phyloP scores from a whole-genome alignment of 257 asterid genomes.

The Salvia miltiorrhiza region DNA sequence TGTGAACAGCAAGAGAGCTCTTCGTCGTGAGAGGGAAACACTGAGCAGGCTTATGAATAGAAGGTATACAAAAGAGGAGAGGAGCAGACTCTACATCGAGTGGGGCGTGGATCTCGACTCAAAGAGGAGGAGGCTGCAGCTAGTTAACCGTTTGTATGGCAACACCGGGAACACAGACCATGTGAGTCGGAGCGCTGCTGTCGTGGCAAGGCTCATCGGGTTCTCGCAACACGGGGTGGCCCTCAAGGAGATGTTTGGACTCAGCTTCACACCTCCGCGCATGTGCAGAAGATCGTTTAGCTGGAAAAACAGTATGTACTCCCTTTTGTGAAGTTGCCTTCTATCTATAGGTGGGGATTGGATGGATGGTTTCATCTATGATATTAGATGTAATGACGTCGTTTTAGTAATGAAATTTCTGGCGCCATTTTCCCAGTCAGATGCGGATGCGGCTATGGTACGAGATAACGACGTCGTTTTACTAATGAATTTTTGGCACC shows the following conservation, averaged over 20 bases:
- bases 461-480: too few relatives aligned
- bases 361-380: too few relatives aligned
- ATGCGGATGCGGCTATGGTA: too few relatives aligned
- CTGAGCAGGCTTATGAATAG: slow-evolving; percentile 54
- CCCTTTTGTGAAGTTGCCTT: slow-evolving; percentile 28
- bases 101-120: slow-evolving; percentile 53
- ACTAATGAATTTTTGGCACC: too few relatives aligned
- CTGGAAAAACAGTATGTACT: slow-evolving; percentile 52
- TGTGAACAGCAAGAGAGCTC: slow-evolving; percentile 52
- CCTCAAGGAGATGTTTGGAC: slow-evolving; percentile 65
- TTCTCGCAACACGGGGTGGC: slow-evolving; percentile 48
- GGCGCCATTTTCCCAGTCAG: too few relatives aligned
- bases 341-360: not conserved
- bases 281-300: slow-evolving; percentile 38
- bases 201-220: slow-evolving; percentile 59
- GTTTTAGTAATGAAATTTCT: too few relatives aligned
- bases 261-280: slow-evolving; percentile 47
- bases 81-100: slow-evolving; percentile 35
- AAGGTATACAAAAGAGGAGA: slow-evolving; percentile 45
- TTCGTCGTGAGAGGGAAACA: slow-evolving; percentile 54
- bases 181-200: slow-evolving; percentile 46
- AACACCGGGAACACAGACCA: slow-evolving; percentile 33
- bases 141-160: slow-evolving; percentile 46
- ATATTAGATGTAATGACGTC: too few relatives aligned
- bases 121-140: slow-evolving; percentile 50